A percentile compares a stretch with the other conserved stretches of the same genome.
These are phyloP conservation scores for Conticribra weissflogii DNA, from an alignment of 108 stramenopile genomes.

Conservation along the genomic window DNA sequence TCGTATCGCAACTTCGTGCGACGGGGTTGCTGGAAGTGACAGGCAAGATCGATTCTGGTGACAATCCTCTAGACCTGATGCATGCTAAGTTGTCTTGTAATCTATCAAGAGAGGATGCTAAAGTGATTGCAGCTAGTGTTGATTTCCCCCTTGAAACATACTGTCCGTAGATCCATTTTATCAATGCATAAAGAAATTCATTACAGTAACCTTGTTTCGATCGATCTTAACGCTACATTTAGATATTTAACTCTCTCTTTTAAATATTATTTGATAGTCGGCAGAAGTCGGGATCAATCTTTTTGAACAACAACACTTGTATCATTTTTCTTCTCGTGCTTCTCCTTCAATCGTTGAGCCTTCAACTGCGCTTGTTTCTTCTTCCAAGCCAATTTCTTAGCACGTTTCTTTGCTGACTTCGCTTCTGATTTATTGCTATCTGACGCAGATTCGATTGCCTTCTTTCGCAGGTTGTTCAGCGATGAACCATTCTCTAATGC, in stretches of 20 bases:
- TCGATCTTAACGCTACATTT: background rate
- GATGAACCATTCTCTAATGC: no score
- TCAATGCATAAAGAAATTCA: background rate
- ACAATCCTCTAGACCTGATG: constrained; percentile 24
- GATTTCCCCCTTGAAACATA: constrained; percentile 55
- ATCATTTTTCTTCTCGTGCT: constrained; percentile 9
- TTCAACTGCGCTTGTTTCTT: constrained; percentile 67
- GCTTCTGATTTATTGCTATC: constrained; percentile 27
- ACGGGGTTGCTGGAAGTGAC: constrained; percentile 31
- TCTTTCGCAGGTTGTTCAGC: background rate
- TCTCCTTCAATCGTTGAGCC: constrained; percentile 52
- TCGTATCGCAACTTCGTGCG: constrained; percentile 38
- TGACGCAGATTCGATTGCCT: background rate
- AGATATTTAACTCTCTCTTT: background rate
- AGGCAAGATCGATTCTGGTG: constrained; percentile 18
- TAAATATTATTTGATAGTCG: no score
- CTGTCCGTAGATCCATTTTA: constrained; percentile 2
- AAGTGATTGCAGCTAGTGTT: constrained; percentile 39
- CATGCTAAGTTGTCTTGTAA: constrained; percentile 44
- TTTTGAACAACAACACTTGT: background rate
- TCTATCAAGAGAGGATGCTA: constrained; percentile 42
- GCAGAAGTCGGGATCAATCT: background rate
- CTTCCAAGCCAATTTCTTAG: constrained; percentile 87
- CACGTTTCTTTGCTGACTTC: constrained; percentile 63
- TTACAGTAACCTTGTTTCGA: no score